Base-by-base conservation (phyloP, 768 basidiomycete species). In the Leccinum barrowsii region DNA sequence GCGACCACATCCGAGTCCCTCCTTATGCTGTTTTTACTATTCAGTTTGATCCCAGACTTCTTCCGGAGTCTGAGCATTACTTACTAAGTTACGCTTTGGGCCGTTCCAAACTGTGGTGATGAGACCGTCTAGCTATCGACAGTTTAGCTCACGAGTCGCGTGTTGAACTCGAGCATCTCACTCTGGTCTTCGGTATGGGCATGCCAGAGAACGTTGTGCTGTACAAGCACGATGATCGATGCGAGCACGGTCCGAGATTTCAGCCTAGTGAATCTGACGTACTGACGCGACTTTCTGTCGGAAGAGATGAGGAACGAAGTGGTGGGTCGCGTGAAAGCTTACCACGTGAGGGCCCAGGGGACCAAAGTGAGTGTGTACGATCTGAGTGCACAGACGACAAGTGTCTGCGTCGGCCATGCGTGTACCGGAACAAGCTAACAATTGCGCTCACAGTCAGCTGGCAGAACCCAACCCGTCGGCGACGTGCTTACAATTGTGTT, bases 151-250 rank as follows among this genome's bases (percentile, higher is more conserved):
- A 93, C 92, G 55, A 89, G 26, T 26, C 26, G 83, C 13, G 85
- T 75, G 67, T 94, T 93, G 61, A 96, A 77, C 70, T 97, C 94
- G 50, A 90, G 78, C 57, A 90, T 81, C 61, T 89, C 89, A 5
- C 82, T 84, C 44, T 85, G 86, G n/a, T 85, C 84, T 8, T 86
- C 85, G 4, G 80, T 80, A 42, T 81, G 81, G 10, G 87, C 82
- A 68, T 94, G 91, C 90, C 93, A 94, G 47, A 95, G 78, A 48
- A 97, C 73, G 73, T 97, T 94, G 70, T 98, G 95, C 69, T 98
- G 95, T 17, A 95, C 85, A 53, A 88, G 85, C 12, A 87, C 81
- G 2, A 97, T 76, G n/a, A 95, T 75, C 19, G 85, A 80, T 26
- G 86, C 85, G 54, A 88, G 85, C 13, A 87, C 81, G 2, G 80